Base-by-base conservation (phyloP, 1,139 yeast genomes). In the Meyerozyma athensensis region DNA sequence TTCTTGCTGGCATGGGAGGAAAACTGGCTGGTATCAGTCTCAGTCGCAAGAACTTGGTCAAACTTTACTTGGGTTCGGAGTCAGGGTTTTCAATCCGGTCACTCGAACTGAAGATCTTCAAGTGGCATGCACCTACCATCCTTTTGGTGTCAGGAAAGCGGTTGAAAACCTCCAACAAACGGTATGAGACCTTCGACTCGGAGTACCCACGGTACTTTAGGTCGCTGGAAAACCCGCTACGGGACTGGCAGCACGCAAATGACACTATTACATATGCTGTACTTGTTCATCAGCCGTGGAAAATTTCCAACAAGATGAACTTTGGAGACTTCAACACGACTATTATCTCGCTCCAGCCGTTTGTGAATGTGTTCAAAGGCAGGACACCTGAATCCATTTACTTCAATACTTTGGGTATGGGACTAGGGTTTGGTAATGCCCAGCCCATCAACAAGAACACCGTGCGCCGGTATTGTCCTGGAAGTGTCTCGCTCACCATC, bases 101-200 rank as follows among this genome's bases (percentile, higher is more conserved):
- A 0, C 72, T 90, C 42, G 96, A 90, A 58, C 75, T 82, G 44
- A 86, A 83, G 47, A 86, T 83, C 0, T 81, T 86, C 63, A 86
- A 87, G 53, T 90, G 97, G 96, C 79, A 77, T 47, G 95, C 96
- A 0, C 96, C 96, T 0, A 79, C 96, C 0, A 54, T 87, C 2
- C 47, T 90, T 9, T 45, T 90, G 0, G 69, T 90, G 1, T 73
- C 79, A 4, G 97, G 97, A 0, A 72, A 68, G 47, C 53, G 79
- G 32, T 58, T 82, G 22, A 56, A 54, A 36, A 39, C 56, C n/a
- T 56, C 67, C 19, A 75, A 75, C 45, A 71, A 68, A 42, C 54
- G 83, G 31, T 79, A 75, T 49, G 65, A 65, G 23, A 60, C 63
- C 23, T 82, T 83, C 48, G 67, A 68, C 19, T 54, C 67, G 3